Conservation (phyloP, 495 filamentous ascomycete species). For the Gamarada debralockiae region DNA sequence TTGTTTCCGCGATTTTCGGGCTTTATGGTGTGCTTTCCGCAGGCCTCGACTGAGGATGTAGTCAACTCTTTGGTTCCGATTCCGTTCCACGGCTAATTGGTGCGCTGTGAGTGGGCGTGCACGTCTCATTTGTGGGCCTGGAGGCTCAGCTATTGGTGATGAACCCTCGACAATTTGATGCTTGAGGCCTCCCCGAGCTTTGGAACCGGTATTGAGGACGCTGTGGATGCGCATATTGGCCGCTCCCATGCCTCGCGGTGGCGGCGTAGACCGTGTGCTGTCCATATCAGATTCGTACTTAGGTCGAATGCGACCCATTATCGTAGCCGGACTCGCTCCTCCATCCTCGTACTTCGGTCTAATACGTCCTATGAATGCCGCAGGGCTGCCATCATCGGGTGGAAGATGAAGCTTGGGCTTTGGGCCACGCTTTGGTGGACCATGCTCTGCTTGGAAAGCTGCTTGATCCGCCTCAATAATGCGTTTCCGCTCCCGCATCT, state of each 20-base stretch:
- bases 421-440: constrained; percentile 45
- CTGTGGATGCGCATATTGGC: constrained; percentile 37
- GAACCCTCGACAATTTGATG: constrained; percentile 47
- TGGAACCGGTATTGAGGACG: constrained; percentile 16
- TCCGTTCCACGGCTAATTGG: constrained; percentile 87
- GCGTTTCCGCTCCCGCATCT: constrained; percentile 79
- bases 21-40: constrained; percentile 54
- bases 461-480: constrained; percentile 51
- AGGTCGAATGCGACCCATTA: constrained; percentile 40
- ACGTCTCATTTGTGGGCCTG: constrained; percentile 40
- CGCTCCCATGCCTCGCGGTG: constrained; percentile 38
- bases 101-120: constrained; percentile 86
- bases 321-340: constrained; percentile 37
- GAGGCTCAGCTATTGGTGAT: constrained; percentile 35
- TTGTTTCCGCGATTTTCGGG: constrained; percentile 54
- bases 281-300: constrained; percentile 57
- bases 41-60: constrained; percentile 78
- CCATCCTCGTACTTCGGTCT: constrained; percentile 43
- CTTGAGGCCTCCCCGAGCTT: constrained; percentile 40
- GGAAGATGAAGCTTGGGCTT: constrained; percentile 53
- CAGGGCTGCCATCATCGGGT: constrained; percentile 47
- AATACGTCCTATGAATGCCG: constrained; percentile 35
- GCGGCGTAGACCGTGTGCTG: constrained; percentile 54
- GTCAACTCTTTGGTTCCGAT: constrained; percentile 81
- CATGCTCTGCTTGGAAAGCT: constrained; percentile 33